Evolutionary conservation across 2,329 filamentous ascomycete species (phyloP), one percentile per base, ranked within the genome.

Genomic region (Neonectria neomacrospora): DNA sequence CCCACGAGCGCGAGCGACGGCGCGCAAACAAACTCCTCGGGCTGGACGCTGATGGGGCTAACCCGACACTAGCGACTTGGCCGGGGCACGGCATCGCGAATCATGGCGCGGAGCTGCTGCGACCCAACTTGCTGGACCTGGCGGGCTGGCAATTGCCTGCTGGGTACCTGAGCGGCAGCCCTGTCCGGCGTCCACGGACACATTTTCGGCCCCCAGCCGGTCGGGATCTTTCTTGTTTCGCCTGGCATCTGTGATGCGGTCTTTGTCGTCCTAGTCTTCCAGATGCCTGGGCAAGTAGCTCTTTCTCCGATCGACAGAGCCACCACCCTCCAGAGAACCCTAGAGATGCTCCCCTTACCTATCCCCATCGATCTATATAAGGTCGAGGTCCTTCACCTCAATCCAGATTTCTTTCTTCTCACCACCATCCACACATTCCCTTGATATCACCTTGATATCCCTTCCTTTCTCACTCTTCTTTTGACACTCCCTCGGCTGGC

Each of bases 401-500:
- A 59, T 58, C 18, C 30, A 53, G 26, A 32, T 30, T n/a, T 52
- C 45, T 55, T 65, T 53, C 34, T 48, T 45, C 54, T 22, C 56
- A 61, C 16, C 65, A 58, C 61, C 60, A 65, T 48, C 52, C 54
- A 62, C 57, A 64, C 65, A 41, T 41, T 70, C 69, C 67, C 66
- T 66, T 67, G 60, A 53, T 44, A 57, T 52, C 59, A 23, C 14
- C 34, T 50, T 63, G 59, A 66, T 53, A 67, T 67, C 66, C 66
- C 58, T 64, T 72, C 60, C 55, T 62, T 68, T 71, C 44, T 54
- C 62, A 45, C 51, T 61, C 52, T n/a, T 39, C 44, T 57, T 60
- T 62, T 42, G 52, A 67, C 70, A 66, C 64, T 74, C 71, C 52
- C 69, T 74, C 66, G 67, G 71, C 71, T 66, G 69, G 68, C 70